Conservation (phyloP, 352 stramenopile species). For the Phytophthora multivora region DNA sequence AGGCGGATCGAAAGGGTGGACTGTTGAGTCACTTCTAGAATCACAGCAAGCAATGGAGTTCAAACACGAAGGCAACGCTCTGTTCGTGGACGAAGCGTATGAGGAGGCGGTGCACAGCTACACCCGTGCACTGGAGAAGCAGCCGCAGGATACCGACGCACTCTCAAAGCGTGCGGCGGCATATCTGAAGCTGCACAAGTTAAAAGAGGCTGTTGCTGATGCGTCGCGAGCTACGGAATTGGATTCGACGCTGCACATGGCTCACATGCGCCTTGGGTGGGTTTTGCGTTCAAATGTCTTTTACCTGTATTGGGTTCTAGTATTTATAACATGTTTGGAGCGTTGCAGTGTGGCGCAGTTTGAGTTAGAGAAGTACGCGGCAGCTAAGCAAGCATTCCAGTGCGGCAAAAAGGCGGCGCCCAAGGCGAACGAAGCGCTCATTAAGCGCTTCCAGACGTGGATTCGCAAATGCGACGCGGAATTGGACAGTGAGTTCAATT, state of each 20-base stretch:
- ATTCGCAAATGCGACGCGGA: slow-evolving; percentile 90
- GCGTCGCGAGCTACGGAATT: slow-evolving; percentile 55
- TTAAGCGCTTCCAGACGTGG: slow-evolving; percentile 81
- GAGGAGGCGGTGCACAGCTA: slow-evolving; percentile 62
- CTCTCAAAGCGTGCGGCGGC: slow-evolving; percentile 74
- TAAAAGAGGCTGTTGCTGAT: slow-evolving; percentile 56
- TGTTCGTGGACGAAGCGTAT: slow-evolving; percentile 88
- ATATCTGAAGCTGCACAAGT: slow-evolving; percentile 71
- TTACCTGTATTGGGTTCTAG: neutral
- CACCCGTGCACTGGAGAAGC: slow-evolving; percentile 43
- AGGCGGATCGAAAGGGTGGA: neutral
- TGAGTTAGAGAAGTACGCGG: slow-evolving; percentile 73
- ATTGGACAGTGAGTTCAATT: slow-evolving; percentile 53
- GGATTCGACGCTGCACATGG: slow-evolving; percentile 56
- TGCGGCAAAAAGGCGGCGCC: slow-evolving; percentile 43
- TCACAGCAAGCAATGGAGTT: slow-evolving; percentile 56
- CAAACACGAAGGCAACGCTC: slow-evolving; percentile 73
- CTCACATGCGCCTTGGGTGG: slow-evolving; percentile 76
- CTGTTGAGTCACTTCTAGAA: slow-evolving; percentile 1
- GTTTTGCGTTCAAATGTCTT: slow-evolving; percentile 9
- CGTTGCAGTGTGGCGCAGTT: slow-evolving; percentile 73
- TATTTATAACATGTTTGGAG: neutral
- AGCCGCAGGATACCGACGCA: slow-evolving; percentile 50
- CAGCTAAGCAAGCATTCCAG: slow-evolving; percentile 69
- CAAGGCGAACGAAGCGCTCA: slow-evolving; percentile 37